phyloP scores from a whole-genome alignment of 2,329 filamentous ascomycete genomes.

The Orbilia oligospora region DNA sequence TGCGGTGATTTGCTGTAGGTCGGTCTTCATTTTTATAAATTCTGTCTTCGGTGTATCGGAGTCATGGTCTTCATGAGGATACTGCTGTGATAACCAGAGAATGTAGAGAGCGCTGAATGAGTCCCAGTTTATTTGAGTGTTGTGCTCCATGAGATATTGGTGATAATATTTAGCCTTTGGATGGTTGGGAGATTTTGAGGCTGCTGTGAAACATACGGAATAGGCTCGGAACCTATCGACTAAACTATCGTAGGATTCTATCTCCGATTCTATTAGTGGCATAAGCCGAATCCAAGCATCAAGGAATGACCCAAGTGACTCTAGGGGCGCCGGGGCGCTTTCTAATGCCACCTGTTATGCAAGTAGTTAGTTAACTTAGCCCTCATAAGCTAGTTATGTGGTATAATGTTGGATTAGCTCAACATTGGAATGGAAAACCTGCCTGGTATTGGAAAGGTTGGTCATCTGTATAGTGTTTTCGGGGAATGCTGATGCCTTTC shows the following conservation, averaged over 20 bases:
- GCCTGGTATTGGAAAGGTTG: slow-evolving; percentile 6
- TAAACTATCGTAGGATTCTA: slow-evolving; percentile 6
- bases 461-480: not conserved
- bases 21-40: not conserved
- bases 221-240: slow-evolving; percentile 8
- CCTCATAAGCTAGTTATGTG: not conserved
- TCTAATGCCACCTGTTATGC: not conserved
- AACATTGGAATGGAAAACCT: not conserved
- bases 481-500: not conserved
- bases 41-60: not conserved
- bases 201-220: slow-evolving; percentile 3
- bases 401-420: not conserved
- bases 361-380: not conserved
- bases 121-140: slow-evolving; percentile 1
- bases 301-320: not conserved
- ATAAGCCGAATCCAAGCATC: not conserved
- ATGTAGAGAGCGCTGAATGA: slow-evolving; percentile 3
- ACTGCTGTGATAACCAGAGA: not conserved
- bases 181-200: slow-evolving; percentile 3
- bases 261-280: slow-evolving; percentile 4
- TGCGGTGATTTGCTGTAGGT: slow-evolving; percentile 2
- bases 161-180: slow-evolving; percentile 3
- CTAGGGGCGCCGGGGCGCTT: not conserved
- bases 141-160: slow-evolving; percentile 7
- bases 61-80: not conserved